Base-by-base conservation (phyloP, 129 eudicot species). In the Artemisia tridentata region DNA sequence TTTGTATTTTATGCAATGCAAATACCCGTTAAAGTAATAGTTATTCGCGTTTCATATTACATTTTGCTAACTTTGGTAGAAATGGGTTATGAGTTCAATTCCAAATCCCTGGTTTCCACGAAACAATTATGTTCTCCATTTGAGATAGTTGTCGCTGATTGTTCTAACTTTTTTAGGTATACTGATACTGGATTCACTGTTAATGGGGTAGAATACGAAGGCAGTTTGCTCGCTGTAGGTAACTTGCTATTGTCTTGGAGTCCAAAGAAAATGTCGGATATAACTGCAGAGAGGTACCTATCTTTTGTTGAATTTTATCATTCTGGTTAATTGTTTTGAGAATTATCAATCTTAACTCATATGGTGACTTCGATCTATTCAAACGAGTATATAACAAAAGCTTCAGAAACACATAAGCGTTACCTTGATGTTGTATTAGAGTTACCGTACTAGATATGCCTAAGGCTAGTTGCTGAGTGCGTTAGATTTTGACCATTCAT, bases 191-290 rank as follows among this genome's bases (percentile, higher is more conserved):
- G 97, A 62, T 93, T 93, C 77, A 90, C 80, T 52, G 92, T 93
- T 41, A 93, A 90, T 72, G 97, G 97, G 50, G 96, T 85, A 12
- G 77, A 67, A 57, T 87, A 90, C 68, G 99, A 90, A 79, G 99
- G 99, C 19, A 93, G 99, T 63, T 72, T 93, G 77, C 85, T 93
- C 9, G 87, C 91, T 80, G 88, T 90, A 6, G 99, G 99, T 62
- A 93, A 88, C 72, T 78, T 93, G 85, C 66, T 93, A 11, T 74
- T 87, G 79, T 93, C 99, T 18, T 93, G 99, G 99, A 76, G 75
- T 61, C 97, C 99, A 18, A 87, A 85, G 51, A 84, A 82, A 61
- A 80, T 93, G 73, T 80, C 99, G 2, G 96, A 93, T 63, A 75
- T 93, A 59, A 87, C 87, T 69, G 65, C 80, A 20, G 96, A 93